phyloP scores from a whole-genome alignment of 2,329 filamentous ascomycete genomes.

The Claviceps sp. region DNA sequence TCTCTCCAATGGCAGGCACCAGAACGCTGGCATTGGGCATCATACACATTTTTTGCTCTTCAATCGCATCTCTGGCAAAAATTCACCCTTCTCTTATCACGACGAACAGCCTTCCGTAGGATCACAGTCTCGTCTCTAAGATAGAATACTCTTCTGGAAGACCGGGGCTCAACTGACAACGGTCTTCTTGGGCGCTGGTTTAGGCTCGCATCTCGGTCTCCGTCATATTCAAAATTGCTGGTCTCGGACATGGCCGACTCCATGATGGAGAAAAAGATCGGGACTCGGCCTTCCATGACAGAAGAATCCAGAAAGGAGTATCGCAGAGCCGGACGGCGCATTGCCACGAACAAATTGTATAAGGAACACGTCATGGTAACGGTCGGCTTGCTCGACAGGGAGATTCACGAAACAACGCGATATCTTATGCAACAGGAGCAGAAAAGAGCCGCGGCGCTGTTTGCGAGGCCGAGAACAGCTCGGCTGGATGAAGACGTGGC shows the following conservation, averaged over 20 bases:
- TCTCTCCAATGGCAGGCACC: constrained; percentile 1
- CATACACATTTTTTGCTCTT: not conserved
- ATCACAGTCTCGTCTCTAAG: too few species aligned
- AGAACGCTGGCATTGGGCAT: not conserved
- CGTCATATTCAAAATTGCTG: not conserved
- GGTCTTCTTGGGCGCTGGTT: too few species aligned
- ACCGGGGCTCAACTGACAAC: too few species aligned
- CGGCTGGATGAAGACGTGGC: not conserved
- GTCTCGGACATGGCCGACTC: not conserved
- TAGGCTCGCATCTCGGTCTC: too few species aligned
- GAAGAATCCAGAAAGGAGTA: not conserved
- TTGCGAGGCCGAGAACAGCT: constrained; percentile 2
- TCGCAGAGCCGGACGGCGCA: not conserved
- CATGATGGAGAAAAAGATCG: not conserved
- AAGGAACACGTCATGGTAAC: constrained; percentile 2
- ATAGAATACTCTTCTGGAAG: too few species aligned
- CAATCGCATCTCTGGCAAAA: not conserved
- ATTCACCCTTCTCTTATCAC: not conserved
- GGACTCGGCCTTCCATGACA: not conserved
- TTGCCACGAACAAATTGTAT: not conserved
- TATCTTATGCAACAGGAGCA: constrained; percentile 2
- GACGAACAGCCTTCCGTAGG: not conserved
- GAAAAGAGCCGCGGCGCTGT: not conserved
- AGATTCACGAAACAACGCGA: constrained; percentile 3
- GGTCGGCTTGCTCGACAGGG: constrained; percentile 1